Evolutionary conservation across 2,329 filamentous ascomycete genomes (phyloP), one percentile per base, ranked within the genome.

Genomic region (Xylaria sp.): DNA sequence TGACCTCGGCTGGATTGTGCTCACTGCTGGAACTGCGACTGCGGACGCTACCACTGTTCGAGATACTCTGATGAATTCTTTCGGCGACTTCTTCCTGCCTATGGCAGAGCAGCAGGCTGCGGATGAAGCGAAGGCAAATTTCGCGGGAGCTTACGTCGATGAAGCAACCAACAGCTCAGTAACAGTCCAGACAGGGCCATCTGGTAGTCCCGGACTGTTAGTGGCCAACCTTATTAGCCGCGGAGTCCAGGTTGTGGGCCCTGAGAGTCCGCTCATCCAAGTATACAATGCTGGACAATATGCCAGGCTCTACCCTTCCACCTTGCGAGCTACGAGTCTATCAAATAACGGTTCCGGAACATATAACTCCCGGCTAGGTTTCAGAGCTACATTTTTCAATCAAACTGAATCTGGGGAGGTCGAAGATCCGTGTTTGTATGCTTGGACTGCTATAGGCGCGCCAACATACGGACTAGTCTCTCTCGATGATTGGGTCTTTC

Each of bases 401-500:
- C 60, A 56, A 13, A 64, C 59, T 4, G 7, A 61, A 15, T n/a
- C 56, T 8, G 54, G 39, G 6, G 25, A 63, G 23, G 8, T 73
- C 7, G 32, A 73, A 44, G 72, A 73, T 41, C 67, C 70, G 12
- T 68, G 72, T 60, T 41, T 73, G 2, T 34, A 25, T 5, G 51
- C 65, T 10, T 72, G 70, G 70, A 72, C 70, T 12, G 65, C 67
- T 12, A 32, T 72, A 13, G 72, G 68, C 1, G 60, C 65, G 13
- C 67, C 65, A 8, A 34, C 52, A 3, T 73, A 70, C 48, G 70
- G 70, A 6, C 54, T 50, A 12, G 60, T 66, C 5, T 59, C 67
- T 39, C 48, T 72, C 6, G 72, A 73, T 60, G 70, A 73, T 20
- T 73, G 70, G 70, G 71, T 72, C 13, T 72, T 72, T 34, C 51